Evolutionary conservation across 2,329 filamentous ascomycete species (phyloP).

Genomic region (Diaporthe ampelina): DNA sequence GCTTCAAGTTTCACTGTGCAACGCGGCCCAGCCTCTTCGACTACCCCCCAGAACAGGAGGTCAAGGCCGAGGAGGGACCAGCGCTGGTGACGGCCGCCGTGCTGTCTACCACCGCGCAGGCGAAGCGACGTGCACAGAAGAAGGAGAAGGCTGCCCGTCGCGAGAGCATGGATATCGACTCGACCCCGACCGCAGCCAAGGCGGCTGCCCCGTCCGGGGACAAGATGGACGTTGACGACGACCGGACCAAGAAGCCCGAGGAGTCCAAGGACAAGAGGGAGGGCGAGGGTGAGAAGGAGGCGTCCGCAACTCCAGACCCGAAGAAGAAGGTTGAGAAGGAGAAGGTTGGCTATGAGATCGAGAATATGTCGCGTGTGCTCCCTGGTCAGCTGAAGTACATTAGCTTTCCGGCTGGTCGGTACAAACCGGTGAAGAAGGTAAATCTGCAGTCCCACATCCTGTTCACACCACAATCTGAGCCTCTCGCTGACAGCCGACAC

Average conservation of each 20-base stretch:
- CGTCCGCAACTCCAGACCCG: slow-evolving; percentile 64
- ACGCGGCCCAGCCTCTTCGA: slow-evolving; percentile 96
- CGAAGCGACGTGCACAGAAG: slow-evolving; percentile 92
- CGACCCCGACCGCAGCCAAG: slow-evolving; percentile 81
- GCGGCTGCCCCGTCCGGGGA: slow-evolving; percentile 67
- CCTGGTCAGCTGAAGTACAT: slow-evolving; percentile 96
- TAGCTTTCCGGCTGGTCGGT: slow-evolving; percentile 89
- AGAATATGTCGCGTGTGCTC: slow-evolving; percentile 96
- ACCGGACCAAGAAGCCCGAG: slow-evolving; percentile 65
- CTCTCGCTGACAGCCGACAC: slow-evolving; percentile 39
- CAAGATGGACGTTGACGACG: slow-evolving; percentile 90
- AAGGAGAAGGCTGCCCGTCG: slow-evolving; percentile 91
- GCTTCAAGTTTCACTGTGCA: slow-evolving; percentile 96
- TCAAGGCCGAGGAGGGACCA: slow-evolving; percentile 93
- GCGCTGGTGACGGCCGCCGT: slow-evolving; percentile 96
- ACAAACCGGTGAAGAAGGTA: slow-evolving; percentile 92
- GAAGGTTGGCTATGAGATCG: slow-evolving; percentile 94
- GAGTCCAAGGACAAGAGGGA: slow-evolving; percentile 74
- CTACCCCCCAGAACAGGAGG: slow-evolving; percentile 96
- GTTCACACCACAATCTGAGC: neutral
- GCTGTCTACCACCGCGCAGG: slow-evolving; percentile 95
- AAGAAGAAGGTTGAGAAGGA: slow-evolving; percentile 97
- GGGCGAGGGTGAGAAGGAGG: slow-evolving; percentile 70
- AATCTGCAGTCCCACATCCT: slow-evolving; percentile 47
- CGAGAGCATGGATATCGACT: slow-evolving; percentile 96